Percentiles rank a stretch among this genome's conserved stretches.
phyloP scores from a whole-genome alignment of 148 eudicot genomes.

The Camellia sinensis region DNA sequence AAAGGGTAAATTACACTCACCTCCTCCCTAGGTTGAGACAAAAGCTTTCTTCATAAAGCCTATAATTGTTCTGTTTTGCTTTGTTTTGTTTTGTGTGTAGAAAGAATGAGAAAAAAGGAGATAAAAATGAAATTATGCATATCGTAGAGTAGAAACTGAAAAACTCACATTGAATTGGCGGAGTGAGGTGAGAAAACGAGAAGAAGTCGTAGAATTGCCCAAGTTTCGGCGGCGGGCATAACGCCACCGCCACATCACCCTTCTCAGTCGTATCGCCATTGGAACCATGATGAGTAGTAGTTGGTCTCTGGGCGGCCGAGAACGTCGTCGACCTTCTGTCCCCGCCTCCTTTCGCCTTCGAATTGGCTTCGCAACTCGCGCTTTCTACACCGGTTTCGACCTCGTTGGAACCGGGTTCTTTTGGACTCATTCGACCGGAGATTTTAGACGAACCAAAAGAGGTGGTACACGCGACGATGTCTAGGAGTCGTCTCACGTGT shows the following conservation, averaged over 20 bases:
- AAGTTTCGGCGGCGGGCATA: conserved; percentile 74
- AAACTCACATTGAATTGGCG: conserved; percentile 82
- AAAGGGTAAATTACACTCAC: too few species aligned
- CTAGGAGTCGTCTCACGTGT: conserved; percentile 79
- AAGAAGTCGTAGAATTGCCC: conserved; percentile 92
- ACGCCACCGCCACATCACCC: conserved; percentile 40
- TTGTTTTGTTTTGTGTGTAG: too few species aligned
- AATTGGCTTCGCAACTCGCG: conserved; percentile 15
- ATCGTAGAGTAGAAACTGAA: not conserved
- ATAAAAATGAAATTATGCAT: too few species aligned
- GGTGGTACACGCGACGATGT: conserved; percentile 83
- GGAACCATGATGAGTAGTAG: not conserved
- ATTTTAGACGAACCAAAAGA: conserved; percentile 46
- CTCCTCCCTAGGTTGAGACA: too few species aligned
- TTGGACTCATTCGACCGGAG: conserved; percentile 24
- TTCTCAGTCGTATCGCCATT: conserved; percentile 30
- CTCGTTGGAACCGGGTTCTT: conserved; percentile 30
- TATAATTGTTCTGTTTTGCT: too few species aligned
- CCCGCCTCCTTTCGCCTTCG: conserved; percentile 13
- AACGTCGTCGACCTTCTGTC: conserved; percentile 13
- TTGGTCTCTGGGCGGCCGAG: conserved; percentile 3
- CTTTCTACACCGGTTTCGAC: conserved; percentile 15
- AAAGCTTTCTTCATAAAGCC: too few species aligned
- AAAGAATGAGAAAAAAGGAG: not conserved
- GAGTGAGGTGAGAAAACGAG: conserved; percentile 82